Percentiles rank a stretch among this genome's conserved stretches.
Conservation (phyloP, 192 early-diverging fungal species). For the Physocladia obscura region DNA sequence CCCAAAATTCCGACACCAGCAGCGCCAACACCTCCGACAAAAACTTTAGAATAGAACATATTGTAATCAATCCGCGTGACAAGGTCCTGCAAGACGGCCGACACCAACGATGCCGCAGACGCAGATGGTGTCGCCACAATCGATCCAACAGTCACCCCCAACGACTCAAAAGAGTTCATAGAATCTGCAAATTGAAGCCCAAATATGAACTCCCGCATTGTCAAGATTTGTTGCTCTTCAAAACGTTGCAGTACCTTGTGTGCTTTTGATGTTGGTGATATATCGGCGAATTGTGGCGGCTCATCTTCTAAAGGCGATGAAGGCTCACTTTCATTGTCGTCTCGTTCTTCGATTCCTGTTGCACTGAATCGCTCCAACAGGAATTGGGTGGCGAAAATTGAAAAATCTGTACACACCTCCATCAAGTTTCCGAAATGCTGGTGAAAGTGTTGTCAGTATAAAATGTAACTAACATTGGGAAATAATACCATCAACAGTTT, state of each 20-base stretch:
- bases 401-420: slow-evolving; percentile 58
- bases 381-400: slow-evolving; percentile 58
- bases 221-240: slow-evolving; percentile 62
- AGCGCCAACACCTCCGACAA: neutral
- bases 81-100: slow-evolving; percentile 60
- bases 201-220: slow-evolving; percentile 72
- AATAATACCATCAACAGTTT: slow-evolving; percentile 74
- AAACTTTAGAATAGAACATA: slow-evolving; percentile 58
- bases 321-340: neutral
- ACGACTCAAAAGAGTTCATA: slow-evolving; percentile 37
- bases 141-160: neutral
- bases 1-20: neutral
- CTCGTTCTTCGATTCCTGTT: neutral
- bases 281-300: neutral
- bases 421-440: slow-evolving; percentile 70
- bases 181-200: slow-evolving; percentile 78
- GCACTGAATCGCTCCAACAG: slow-evolving; percentile 20
- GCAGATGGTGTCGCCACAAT: neutral
- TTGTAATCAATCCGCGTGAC: slow-evolving; percentile 76
- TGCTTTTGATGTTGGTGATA: slow-evolving; percentile 5
- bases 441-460: slow-evolving; percentile 11
- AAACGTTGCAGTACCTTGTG: slow-evolving; percentile 48
- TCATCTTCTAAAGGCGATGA: slow-evolving; percentile 36
- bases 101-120: neutral
- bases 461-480: neutral